Percentiles rank a stretch among this genome's conserved stretches.
These are phyloP conservation scores for Moniliella sp. DNA, from an alignment of 1,284 basidiomycete genomes.

Conservation along the genomic window DNA sequence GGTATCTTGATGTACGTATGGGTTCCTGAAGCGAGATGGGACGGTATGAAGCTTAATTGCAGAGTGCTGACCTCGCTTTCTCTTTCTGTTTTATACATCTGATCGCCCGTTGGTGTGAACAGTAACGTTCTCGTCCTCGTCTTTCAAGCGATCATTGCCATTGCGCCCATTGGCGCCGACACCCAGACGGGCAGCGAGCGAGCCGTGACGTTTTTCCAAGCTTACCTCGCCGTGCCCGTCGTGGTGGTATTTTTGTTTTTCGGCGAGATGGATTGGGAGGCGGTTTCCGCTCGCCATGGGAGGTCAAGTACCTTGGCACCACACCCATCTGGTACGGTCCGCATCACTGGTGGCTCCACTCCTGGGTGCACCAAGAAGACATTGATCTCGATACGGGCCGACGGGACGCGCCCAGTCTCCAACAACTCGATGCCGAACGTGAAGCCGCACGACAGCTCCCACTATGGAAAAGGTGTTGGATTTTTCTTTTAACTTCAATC, in stretches of 20 bases:
- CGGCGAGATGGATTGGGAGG: background rate
- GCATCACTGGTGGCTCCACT: too few species aligned
- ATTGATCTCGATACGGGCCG: conserved; percentile 29
- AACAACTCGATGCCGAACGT: conserved; percentile 23
- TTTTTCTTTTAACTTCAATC: too few species aligned
- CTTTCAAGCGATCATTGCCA: conserved; percentile 17
- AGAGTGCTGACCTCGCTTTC: too few species aligned
- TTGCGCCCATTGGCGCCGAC: conserved; percentile 24
- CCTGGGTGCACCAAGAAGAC: conserved; percentile 11
- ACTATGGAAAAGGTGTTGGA: too few species aligned
- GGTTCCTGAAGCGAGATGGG: too few species aligned
- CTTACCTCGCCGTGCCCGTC: conserved; percentile 33
- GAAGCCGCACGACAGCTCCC: conserved; percentile 15
- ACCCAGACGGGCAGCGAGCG: conserved; percentile 12
- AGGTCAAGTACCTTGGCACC: too few species aligned
- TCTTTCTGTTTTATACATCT: too few species aligned
- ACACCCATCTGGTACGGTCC: too few species aligned
- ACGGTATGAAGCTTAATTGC: too few species aligned
- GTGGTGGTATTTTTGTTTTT: conserved; percentile 7
- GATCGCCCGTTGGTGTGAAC: conserved; percentile 35
- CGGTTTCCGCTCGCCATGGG: too few species aligned
- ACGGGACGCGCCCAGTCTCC: conserved; percentile 11
- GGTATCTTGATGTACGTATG: too few species aligned
- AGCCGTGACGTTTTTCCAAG: conserved; percentile 38
- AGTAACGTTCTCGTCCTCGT: conserved; percentile 30